Percentiles rank a stretch among this genome's conserved stretches.
Evolutionary conservation across 2,329 filamentous ascomycete genomes (phyloP).

Genomic region (Aschersonia sp.): DNA sequence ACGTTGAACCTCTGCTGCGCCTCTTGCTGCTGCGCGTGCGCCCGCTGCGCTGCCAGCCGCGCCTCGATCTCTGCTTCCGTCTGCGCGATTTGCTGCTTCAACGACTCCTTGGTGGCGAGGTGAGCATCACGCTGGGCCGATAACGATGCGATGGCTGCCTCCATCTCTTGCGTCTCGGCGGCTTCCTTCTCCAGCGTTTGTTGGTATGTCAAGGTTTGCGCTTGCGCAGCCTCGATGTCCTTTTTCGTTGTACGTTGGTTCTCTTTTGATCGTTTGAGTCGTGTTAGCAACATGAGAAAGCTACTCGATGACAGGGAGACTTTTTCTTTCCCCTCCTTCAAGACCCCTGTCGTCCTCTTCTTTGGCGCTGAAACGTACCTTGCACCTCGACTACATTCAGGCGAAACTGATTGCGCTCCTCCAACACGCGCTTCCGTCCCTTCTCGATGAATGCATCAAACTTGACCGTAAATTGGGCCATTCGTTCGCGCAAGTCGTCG

Average conservation of each 20-base stretch:
- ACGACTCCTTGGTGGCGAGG: constrained; percentile 37
- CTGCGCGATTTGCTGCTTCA: constrained; percentile 48
- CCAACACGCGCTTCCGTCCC: constrained; percentile 74
- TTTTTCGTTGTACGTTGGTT: constrained; percentile 81
- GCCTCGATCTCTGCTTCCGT: constrained; percentile 57
- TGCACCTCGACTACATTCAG: constrained; percentile 81
- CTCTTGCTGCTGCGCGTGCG: constrained; percentile 61
- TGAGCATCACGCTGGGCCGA: constrained; percentile 46
- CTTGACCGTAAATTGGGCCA: constrained; percentile 78
- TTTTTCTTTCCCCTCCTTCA: no score
- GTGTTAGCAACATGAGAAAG: background rate
- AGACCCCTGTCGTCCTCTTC: no score
- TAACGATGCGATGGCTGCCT: constrained; percentile 43
- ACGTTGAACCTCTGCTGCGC: constrained; percentile 78
- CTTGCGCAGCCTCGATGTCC: constrained; percentile 69
- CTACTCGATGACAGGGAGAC: no score
- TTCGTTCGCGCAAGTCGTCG: constrained; percentile 85
- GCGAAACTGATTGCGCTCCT: constrained; percentile 88
- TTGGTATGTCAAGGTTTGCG: constrained; percentile 56
- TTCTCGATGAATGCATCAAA: constrained; percentile 94
- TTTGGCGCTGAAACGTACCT: constrained; percentile 37
- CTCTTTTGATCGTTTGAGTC: constrained; percentile 39
- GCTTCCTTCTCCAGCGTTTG: constrained; percentile 65
- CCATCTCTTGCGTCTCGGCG: constrained; percentile 64
- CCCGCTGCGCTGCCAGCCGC: constrained; percentile 55